These are phyloP conservation scores for Blastocystis sp. DNA, from an alignment of 352 stramenopile genomes.

Conservation along the genomic window DNA sequence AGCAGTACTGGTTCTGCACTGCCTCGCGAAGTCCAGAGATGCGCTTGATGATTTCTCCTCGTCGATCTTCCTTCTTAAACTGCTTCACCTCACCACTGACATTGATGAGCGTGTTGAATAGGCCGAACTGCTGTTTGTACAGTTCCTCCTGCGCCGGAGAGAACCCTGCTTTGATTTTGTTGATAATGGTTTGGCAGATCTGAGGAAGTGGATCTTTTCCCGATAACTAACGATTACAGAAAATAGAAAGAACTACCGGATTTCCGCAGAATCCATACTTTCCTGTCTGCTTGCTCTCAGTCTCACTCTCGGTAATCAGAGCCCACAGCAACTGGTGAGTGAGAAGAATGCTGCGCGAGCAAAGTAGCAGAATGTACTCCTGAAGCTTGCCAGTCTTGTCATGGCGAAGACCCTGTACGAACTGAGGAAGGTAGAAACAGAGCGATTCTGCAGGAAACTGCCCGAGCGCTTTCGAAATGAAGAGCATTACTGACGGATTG, in stretches of 20 bases:
- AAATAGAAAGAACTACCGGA: background rate
- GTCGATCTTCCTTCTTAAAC: constrained; percentile 47
- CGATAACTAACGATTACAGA: background rate
- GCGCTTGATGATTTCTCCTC: constrained; percentile 18
- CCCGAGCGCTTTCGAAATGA: background rate
- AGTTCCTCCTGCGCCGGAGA: background rate
- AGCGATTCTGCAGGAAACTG: constrained; percentile 32
- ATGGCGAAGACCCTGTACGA: constrained; percentile 39
- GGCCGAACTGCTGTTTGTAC: constrained; percentile 22
- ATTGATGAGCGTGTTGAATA: constrained; percentile 60
- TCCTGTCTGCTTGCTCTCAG: background rate
- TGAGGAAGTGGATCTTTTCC: background rate
- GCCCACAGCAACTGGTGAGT: constrained; percentile 56
- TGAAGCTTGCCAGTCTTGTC: constrained; percentile 15
- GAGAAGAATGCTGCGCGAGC: background rate
- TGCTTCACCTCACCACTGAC: constrained; percentile 34
- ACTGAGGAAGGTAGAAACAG: constrained; percentile 50
- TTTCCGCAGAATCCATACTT: constrained; percentile 41
- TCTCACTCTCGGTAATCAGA: constrained; percentile 40
- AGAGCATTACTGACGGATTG: background rate
- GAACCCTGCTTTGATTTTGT: background rate
- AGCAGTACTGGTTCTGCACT: constrained; percentile 31
- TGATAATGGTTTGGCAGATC: constrained; percentile 26
- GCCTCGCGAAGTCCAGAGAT: background rate
- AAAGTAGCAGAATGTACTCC: constrained; percentile 42